These are phyloP conservation scores for Serendipita vermifera DNA, from an alignment of 768 basidiomycete species.

Conservation along the genomic window DNA sequence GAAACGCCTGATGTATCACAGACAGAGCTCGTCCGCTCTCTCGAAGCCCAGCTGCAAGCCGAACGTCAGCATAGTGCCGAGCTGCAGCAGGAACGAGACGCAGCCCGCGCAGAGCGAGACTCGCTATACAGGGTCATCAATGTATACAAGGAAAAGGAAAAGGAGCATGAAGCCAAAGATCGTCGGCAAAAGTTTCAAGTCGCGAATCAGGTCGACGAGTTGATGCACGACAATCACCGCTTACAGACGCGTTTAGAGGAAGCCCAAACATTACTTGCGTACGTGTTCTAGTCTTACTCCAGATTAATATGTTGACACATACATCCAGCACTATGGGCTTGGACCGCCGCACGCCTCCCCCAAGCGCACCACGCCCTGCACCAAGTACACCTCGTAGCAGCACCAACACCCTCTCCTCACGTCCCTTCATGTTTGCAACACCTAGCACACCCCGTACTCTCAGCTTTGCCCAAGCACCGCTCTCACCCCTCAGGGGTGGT, in stretches of 20 bases:
- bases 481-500: constrained; percentile 3
- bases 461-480: not conserved
- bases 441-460: not conserved
- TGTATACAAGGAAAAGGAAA: not conserved
- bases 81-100: not conserved
- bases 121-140: not conserved
- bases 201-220: not conserved
- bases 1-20: constrained; percentile 44
- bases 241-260: constrained; percentile 1
- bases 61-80: not conserved
- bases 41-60: constrained; percentile 14
- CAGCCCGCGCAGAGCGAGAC: not conserved
- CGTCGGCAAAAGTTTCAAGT: not conserved
- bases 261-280: constrained; percentile 2
- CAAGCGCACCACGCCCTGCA: not conserved
- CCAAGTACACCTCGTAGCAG: constrained; percentile 4
- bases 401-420: not conserved
- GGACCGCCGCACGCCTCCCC: not conserved
- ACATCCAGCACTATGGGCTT: constrained; percentile 4
- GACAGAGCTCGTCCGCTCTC: constrained; percentile 39
- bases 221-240: constrained; percentile 5
- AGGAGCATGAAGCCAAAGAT: not conserved
- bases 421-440: not conserved
- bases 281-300: too few species aligned
- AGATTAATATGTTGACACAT: not conserved